Base-by-base conservation (phyloP, 129 eudicot species). In the Pseudognaphalium luteoalbum region DNA sequence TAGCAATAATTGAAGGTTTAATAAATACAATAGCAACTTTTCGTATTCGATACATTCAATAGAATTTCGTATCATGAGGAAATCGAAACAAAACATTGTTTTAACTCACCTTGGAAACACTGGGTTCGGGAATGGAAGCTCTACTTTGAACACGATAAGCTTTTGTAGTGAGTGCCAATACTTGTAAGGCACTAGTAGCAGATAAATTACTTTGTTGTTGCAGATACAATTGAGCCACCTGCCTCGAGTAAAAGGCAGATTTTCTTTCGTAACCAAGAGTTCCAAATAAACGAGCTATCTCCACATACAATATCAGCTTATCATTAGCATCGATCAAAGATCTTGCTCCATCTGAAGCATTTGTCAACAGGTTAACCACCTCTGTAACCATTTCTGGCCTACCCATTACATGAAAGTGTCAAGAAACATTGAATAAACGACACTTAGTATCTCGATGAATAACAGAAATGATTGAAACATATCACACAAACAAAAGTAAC, bases 151-250 rank as follows among this genome's bases (percentile, higher is more conserved):
- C 92, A 57, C 97, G 96, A 76, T 94, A 94, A 25, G 96, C 96
- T 85, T 91, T 89, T 57, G 98, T 87, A 25, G 98, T 89, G 87
- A 94, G 85, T 67, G 98, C 96, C 81, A 94, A 77, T 54, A 94
- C 96, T 89, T 94, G 98, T 90, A 94, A 84, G 71, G 98, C 97
- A 83, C 98, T 94, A 68, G 86, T 87, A 81, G 98, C 98, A 81
- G 98, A 96, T 81, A 82, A 75, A 78, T 87, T 88, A 67, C 83
- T 89, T 76, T 91, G 97, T 70, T 89, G 97, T 83, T 91, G 97
- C 84, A 89, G 79, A 78, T 94, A 94, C 70, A 94, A 76, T 80
- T 94, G 96, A 80, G 98, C 98, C 58, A 94, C 98, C 85, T 87
- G 98, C 84, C 98, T 88, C 41, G 98, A 94, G 84, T 91, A 94